A percentile compares a stretch with the other conserved stretches of the same genome.
phyloP scores from a whole-genome alignment of 148 eudicot species.

The Vaccinium vitisidaea region DNA sequence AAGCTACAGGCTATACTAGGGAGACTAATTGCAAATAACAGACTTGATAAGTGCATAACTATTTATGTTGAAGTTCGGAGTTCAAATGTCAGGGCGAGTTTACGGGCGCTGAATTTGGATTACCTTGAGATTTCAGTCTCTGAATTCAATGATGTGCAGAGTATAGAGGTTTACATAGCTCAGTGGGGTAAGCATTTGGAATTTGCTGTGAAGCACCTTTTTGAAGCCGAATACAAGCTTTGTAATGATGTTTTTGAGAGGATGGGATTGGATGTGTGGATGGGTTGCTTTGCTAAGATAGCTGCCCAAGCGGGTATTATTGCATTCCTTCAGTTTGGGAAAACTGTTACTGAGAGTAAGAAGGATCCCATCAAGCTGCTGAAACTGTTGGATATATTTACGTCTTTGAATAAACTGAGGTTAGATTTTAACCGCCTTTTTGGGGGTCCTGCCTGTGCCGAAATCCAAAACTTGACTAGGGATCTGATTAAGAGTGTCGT shows the following conservation, averaged over 20 bases:
- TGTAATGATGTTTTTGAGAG: conserved; percentile 30
- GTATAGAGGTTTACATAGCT: conserved; percentile 28
- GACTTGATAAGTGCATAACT: conserved; percentile 26
- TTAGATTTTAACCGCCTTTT: conserved; percentile 31
- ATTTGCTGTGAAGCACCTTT: conserved; percentile 33
- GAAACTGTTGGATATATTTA: conserved; percentile 28
- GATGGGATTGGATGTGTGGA: conserved; percentile 26
- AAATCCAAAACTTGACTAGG: conserved; percentile 30
- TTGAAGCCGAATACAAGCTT: conserved; percentile 29
- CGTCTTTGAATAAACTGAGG: conserved; percentile 28
- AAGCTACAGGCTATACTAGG: conserved; percentile 26
- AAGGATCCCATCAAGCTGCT: conserved; percentile 30
- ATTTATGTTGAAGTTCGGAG: conserved; percentile 29
- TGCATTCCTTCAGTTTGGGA: conserved; percentile 30
- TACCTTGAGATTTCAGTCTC: conserved; percentile 30
- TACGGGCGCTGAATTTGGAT: conserved; percentile 26
- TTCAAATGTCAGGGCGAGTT: conserved; percentile 26
- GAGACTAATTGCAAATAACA: conserved; percentile 23
- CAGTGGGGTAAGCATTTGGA: conserved; percentile 30
- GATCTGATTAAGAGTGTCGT: conserved; percentile 29
- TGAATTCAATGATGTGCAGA: conserved; percentile 31
- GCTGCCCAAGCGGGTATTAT: conserved; percentile 32
- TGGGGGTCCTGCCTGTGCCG: conserved; percentile 31
- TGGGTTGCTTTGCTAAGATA: conserved; percentile 26
- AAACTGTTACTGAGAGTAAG: conserved; percentile 29